Percentiles rank a stretch among this genome's conserved stretches.
Conservation (phyloP, 805 yeast genomes). For the Saturnispora besseyi region DNA sequence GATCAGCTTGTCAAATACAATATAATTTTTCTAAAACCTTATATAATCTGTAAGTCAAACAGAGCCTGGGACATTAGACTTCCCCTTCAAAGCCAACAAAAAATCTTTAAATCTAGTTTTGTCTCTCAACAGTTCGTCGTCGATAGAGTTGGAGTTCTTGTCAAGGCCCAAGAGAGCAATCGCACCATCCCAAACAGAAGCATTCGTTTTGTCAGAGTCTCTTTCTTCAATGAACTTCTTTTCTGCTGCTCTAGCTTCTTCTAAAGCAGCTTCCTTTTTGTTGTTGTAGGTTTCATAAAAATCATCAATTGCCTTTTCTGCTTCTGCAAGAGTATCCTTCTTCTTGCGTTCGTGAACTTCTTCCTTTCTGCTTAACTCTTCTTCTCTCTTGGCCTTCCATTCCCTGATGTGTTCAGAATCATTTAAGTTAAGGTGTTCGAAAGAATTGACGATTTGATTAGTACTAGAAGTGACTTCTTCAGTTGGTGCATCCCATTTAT, state of each 20-base stretch:
- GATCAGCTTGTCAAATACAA: background rate
- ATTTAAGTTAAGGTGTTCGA: constrained; percentile 29
- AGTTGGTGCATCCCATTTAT: constrained; percentile 6
- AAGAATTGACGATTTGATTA: constrained; percentile 28
- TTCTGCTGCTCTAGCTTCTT: constrained; percentile 57
- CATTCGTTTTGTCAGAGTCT: constrained; percentile 49
- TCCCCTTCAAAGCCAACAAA: constrained; percentile 45
- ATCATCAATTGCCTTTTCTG: constrained; percentile 77
- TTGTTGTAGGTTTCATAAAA: constrained; percentile 85
- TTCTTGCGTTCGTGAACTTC: constrained; percentile 55
- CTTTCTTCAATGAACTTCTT: constrained; percentile 63
- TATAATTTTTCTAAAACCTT: background rate
- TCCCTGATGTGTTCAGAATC: constrained; percentile 55
- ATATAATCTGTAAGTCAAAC: background rate
- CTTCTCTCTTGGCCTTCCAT: constrained; percentile 76
- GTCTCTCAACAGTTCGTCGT: constrained; percentile 33
- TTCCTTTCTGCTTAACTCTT: constrained; percentile 76
- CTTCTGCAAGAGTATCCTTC: constrained; percentile 60
- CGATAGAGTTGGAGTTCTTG: constrained; percentile 29
- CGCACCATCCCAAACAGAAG: constrained; percentile 50
- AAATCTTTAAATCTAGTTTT: constrained; percentile 45
- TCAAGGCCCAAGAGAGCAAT: constrained; percentile 34
- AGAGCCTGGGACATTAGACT: constrained; percentile 48
- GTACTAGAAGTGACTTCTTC: background rate
- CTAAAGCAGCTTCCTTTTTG: constrained; percentile 65